Percentiles rank a stretch among this genome's conserved stretches.
Evolutionary conservation across 225 moss, liverwort and hornwort genomes (phyloP).

Genomic region (Physcomitrium patens): DNA sequence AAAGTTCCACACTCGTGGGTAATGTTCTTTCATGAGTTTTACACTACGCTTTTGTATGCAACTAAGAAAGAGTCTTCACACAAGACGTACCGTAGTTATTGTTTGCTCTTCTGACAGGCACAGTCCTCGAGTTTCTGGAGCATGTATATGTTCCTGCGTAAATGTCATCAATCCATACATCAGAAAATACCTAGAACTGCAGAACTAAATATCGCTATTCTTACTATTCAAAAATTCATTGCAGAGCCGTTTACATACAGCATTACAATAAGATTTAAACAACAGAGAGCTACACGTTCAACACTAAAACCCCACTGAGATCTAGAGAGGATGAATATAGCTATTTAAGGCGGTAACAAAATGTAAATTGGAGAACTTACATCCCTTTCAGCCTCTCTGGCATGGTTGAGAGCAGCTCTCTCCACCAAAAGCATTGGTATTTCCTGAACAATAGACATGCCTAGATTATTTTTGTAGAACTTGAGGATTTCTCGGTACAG

Average conservation of each 20-base stretch:
- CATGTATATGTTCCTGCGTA: conserved; percentile 84
- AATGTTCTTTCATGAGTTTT: neutral
- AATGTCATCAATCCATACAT: conserved; percentile 16
- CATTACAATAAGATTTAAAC: neutral
- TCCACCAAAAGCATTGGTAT: conserved; percentile 96
- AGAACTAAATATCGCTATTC: neutral
- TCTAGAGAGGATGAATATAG: no score
- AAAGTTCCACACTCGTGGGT: conserved; percentile 13
- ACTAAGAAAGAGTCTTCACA: neutral
- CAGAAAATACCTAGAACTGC: no score
- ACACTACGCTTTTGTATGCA: neutral
- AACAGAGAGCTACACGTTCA: neutral
- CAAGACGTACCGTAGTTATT: conserved; percentile 75
- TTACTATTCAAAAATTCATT: neutral
- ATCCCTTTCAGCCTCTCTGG: conserved; percentile 85
- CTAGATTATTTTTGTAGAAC: conserved; percentile 67
- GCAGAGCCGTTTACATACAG: neutral
- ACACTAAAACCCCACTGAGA: no score
- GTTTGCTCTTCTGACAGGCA: conserved; percentile 99
- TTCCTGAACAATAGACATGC: conserved; percentile 88
- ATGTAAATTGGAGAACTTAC: conserved; percentile 47
- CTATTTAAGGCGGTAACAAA: no score
- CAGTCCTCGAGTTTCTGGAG: conserved; percentile 91
- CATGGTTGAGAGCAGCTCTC: conserved; percentile 89
- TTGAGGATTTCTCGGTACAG: conserved; percentile 86